Evolutionary conservation across 2,329 filamentous ascomycete species (phyloP), one percentile per base, ranked within the genome.

Genomic region (Fusarium sp.): DNA sequence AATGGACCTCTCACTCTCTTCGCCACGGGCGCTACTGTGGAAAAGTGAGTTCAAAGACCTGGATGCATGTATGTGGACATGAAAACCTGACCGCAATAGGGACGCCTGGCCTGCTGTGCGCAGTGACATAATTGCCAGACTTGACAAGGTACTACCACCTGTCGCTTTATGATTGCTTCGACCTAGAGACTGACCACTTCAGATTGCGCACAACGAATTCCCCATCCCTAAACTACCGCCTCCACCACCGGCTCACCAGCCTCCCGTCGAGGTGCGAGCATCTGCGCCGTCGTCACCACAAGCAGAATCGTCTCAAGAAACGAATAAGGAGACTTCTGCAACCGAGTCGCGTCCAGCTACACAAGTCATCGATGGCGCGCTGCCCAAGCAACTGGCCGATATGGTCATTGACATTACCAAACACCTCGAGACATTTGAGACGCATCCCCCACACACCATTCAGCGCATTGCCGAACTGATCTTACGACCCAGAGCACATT

Each of bases 401-500:
- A 88, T 94, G 78, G 83, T 94, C 51, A 79, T 82, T 66, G 88
- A 88, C 63, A 91, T 94, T 72, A 86, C 83, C 42, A 81, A 82
- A 10, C 90, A 91, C 21, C 85, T 97, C 55, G 86, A 85, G 6
- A 88, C 88, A 73, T 99, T 99, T 81, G 79, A 88, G 27, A 84
- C 86, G 7, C 89, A 93, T 75, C 95, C 96, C 3, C 96, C 96
- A 1, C 94, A 98, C 80, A 98, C 96, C 7, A 89, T 98, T 69
- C 96, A 99, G 83, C 92, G 96, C 42, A 88, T 99, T 27, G 90
- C 94, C 27, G 96, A 99, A 84, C 91, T 98, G 35, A 85, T 97
- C 9, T 86, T 97, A 39, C 83, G 86, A 31, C 96, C 96, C 3
- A 91, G 86, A 67, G 87, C 87, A 61, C 93, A 97, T 82, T 98